These are phyloP conservation scores for Arctostaphylos glauca DNA, from an alignment of 148 eudicot genomes.

Conservation along the genomic window DNA sequence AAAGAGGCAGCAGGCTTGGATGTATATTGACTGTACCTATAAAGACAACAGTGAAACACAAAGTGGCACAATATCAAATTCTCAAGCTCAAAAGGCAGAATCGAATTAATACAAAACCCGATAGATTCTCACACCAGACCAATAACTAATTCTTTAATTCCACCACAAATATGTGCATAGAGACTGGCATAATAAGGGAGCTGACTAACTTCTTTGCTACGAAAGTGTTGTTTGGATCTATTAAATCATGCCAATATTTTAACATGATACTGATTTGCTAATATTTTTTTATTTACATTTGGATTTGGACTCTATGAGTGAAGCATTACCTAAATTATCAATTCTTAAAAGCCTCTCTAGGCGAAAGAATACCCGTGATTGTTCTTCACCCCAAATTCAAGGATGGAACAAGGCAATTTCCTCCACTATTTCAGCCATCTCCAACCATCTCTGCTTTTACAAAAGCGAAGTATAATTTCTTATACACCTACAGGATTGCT, in stretches of 20 bases:
- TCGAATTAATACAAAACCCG: neutral
- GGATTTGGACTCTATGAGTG: too few relatives aligned
- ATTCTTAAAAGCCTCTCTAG: constrained; percentile 2
- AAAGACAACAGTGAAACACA: constrained; percentile 19
- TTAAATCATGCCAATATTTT: neutral
- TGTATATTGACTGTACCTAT: constrained; percentile 95
- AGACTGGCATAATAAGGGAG: neutral
- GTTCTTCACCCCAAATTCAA: neutral
- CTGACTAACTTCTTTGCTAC: neutral
- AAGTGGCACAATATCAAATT: constrained; percentile 11
- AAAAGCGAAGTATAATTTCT: neutral
- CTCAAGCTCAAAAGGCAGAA: constrained; percentile 12
- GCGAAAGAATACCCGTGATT: neutral
- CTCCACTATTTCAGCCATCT: neutral
- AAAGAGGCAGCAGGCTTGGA: constrained; percentile 92
- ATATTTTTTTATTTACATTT: neutral
- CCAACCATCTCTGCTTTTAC: neutral
- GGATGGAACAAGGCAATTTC: neutral
- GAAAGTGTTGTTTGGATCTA: neutral
- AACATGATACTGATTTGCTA: neutral
- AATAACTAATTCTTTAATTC: neutral
- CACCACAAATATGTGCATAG: neutral
- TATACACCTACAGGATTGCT: neutral
- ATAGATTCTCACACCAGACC: neutral
- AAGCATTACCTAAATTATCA: neutral